phyloP scores from a whole-genome alignment of 2,329 filamentous ascomycete species.

The Chaetothyriales sp. region DNA sequence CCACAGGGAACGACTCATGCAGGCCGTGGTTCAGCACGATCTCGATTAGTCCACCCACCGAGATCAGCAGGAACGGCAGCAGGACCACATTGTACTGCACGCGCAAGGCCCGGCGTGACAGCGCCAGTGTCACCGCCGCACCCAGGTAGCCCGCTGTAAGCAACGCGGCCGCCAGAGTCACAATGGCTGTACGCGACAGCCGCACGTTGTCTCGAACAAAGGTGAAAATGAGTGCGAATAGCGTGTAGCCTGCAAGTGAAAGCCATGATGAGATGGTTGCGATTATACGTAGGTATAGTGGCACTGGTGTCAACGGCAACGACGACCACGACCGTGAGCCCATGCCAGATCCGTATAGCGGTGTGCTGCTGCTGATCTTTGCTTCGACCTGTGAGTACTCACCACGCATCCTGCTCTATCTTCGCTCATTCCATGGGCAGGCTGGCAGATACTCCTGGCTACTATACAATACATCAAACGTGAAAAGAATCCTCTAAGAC shows the following conservation, averaged over 20 bases:
- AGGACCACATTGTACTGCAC: slow-evolving; percentile 16
- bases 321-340: background rate
- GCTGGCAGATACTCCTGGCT: no score
- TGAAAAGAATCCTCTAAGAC: background rate
- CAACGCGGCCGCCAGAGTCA: slow-evolving; percentile 8
- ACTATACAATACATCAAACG: background rate
- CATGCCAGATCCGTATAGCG: background rate
- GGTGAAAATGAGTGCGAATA: slow-evolving; percentile 15
- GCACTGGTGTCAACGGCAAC: slow-evolving; percentile 1
- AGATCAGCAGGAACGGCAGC: slow-evolving; percentile 14
- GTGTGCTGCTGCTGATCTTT: background rate
- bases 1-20: slow-evolving; percentile 8
- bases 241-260: slow-evolving; percentile 14
- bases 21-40: slow-evolving; percentile 14
- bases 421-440: background rate
- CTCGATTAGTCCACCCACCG: slow-evolving; percentile 14
- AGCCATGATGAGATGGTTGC: slow-evolving; percentile 15
- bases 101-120: slow-evolving; percentile 9
- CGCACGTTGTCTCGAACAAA: slow-evolving; percentile 10
- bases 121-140: background rate
- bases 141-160: slow-evolving; percentile 11
- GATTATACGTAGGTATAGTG: slow-evolving; percentile 12
- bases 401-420: background rate
- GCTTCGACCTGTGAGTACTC: background rate
- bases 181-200: slow-evolving; percentile 6